These are phyloP conservation scores for Aureobasidium pullulans DNA, from an alignment of 2,329 filamentous ascomycete genomes.

Conservation along the genomic window DNA sequence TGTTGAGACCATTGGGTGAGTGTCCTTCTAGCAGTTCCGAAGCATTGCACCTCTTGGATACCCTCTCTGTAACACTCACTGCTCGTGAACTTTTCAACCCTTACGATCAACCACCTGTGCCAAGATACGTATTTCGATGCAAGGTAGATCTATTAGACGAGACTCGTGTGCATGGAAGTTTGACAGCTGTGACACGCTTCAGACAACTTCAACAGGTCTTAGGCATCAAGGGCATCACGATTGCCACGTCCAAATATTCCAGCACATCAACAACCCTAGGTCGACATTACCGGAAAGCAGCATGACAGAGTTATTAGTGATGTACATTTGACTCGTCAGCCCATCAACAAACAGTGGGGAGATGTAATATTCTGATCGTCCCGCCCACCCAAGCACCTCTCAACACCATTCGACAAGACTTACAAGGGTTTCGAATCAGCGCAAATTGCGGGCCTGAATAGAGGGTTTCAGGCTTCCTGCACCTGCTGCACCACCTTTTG, in stretches of 20 bases:
- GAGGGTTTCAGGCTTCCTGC: conserved; percentile 11
- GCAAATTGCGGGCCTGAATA: conserved; percentile 8
- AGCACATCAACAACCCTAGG: neutral
- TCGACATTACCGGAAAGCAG: neutral
- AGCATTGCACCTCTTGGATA: too few relatives aligned
- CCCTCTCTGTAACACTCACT: too few relatives aligned
- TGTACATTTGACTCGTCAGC: conserved; percentile 9
- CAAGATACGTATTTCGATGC: neutral
- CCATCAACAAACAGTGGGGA: conserved; percentile 1
- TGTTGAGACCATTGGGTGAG: too few relatives aligned
- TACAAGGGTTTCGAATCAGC: neutral
- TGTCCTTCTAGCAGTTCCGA: too few relatives aligned
- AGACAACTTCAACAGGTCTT: neutral
- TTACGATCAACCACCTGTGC: too few relatives aligned
- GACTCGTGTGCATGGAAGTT: neutral
- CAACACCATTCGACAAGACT: neutral
- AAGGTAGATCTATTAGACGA: neutral
- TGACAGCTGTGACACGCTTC: too few relatives aligned
- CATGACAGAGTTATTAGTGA: neutral
- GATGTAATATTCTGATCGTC: conserved; percentile 4
- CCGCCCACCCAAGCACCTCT: neutral
- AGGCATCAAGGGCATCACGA: neutral
- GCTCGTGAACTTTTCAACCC: too few relatives aligned
- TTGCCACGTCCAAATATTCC: neutral
- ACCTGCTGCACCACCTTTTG: neutral